Evolutionary conservation across 2,329 filamentous ascomycete genomes (phyloP).

Genomic region (Cercospora zeae-maydis): DNA sequence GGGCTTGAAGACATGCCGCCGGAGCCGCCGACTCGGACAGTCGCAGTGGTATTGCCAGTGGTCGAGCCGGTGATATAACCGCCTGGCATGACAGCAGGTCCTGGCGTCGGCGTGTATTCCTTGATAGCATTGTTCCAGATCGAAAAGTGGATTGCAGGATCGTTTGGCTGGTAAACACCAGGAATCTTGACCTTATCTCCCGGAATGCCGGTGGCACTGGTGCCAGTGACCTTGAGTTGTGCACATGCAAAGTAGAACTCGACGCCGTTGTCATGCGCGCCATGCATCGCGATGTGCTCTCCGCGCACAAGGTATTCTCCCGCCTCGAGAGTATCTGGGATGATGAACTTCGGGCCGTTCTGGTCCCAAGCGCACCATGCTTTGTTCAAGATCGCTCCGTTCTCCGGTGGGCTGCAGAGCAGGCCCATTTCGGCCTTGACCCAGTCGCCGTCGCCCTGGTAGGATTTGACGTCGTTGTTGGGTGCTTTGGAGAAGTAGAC

Average conservation of each 20-base stretch:
- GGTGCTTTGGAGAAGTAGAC: slow-evolving; percentile 24
- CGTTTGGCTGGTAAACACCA: slow-evolving; percentile 22
- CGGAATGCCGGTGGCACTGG: slow-evolving; percentile 13
- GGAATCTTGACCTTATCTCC: slow-evolving; percentile 21
- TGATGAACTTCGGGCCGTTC: slow-evolving; percentile 19
- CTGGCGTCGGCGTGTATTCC: not conserved
- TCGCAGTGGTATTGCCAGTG: not conserved
- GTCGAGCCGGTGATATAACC: not conserved
- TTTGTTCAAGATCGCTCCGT: not conserved
- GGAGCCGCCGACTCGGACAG: not conserved
- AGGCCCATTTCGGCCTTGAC: slow-evolving; percentile 22
- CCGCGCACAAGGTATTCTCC: slow-evolving; percentile 23
- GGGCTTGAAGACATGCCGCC: not conserved
- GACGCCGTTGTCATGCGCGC: slow-evolving; percentile 18
- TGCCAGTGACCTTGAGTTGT: slow-evolving; percentile 22
- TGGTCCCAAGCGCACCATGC: slow-evolving; percentile 17
- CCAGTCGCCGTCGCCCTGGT: slow-evolving; percentile 22
- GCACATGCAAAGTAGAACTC: slow-evolving; percentile 23
- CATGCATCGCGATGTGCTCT: slow-evolving; percentile 24
- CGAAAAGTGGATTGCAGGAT: slow-evolving; percentile 23
- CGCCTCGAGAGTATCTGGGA: slow-evolving; percentile 15
- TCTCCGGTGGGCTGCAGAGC: slow-evolving; percentile 13
- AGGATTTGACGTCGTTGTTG: slow-evolving; percentile 14
- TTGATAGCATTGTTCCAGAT: slow-evolving; percentile 20
- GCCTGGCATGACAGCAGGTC: not conserved